phyloP scores from a whole-genome alignment of 1,139 yeast genomes.

The Geotrichum siamense region DNA sequence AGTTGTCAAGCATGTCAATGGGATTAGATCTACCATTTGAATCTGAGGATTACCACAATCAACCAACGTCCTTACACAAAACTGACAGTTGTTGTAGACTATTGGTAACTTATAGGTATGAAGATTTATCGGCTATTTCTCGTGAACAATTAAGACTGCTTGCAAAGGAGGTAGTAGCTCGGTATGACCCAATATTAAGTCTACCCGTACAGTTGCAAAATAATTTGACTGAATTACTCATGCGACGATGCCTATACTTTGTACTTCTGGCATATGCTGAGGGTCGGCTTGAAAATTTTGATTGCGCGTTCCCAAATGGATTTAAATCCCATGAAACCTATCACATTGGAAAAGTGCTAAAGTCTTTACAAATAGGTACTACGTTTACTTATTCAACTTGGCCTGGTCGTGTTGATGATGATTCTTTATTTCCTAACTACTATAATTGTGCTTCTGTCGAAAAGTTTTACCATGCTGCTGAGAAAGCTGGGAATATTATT shows the following conservation, averaged over 20 bases:
- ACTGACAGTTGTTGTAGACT: no score
- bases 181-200: neutral
- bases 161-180: no score
- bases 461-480: slow-evolving; percentile 3
- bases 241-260: slow-evolving; percentile 6
- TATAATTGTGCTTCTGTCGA: slow-evolving; percentile 10
- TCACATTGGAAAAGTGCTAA: neutral
- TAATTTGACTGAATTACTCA: slow-evolving; percentile 9
- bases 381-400: slow-evolving; percentile 7
- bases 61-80: no score
- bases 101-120: no score
- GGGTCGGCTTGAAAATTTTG: slow-evolving; percentile 6
- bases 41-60: no score
- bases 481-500: slow-evolving; percentile 3
- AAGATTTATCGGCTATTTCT: no score
- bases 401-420: slow-evolving; percentile 11
- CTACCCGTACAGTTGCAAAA: neutral
- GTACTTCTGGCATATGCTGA: slow-evolving; percentile 2
- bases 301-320: slow-evolving; percentile 1
- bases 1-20: no score
- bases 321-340: slow-evolving; percentile 6
- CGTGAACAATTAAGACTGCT: no score
- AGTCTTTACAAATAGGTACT: neutral
- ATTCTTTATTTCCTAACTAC: slow-evolving; percentile 9
- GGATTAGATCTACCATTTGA: no score